Base-by-base conservation (phyloP, 1,139 yeast genomes). In the Chernovozyma sophiae-reginae region DNA sequence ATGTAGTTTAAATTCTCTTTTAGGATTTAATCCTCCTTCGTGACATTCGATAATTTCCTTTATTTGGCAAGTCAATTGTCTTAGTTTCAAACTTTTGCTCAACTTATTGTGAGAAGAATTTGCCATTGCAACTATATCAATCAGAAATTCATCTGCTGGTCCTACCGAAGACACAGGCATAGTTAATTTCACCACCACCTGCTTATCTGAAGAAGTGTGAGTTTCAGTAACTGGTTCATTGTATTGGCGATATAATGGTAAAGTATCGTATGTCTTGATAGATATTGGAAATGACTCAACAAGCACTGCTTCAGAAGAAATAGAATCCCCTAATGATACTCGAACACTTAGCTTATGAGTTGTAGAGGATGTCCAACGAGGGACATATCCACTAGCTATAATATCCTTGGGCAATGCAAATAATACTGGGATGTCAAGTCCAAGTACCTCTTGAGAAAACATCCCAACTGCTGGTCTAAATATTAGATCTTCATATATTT, bases 371-470 rank as follows among this genome's bases (percentile, higher is more conserved):
- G 60, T 60, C 72, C 74, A 71, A 28, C 55, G 48, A 10, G 60
- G 56, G 34, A 58, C 63, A 39, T 51, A 53, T 2, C 74, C 74
- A 39, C 72, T 65, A 14, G 80, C 68, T 7, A 68, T 60, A 4
- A 78, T 62, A 39, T 77, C 78, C 38, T 66, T 68, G 1, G 79
- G 80, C n/a, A 81, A 53, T 0, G 80, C 80, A 25, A 81, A 68
- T 10, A 80, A 58, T 30, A 81, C 56, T 0, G 86, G 86, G 4
- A 81, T 53, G 46, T 80, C 85, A 24, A 79, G 49, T 0, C 81
- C 85, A 7, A 79, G 47, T 19, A 74, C 47, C 27, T 60, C 62
- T 35, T 63, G 58, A 25, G 54, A 54, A 37, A 69, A 60, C 25
- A 56, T 53, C 3, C 70, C 72, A 33, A 57, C 49, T 1, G 66